A percentile compares a stretch with the other conserved stretches of the same genome.
phyloP scores from a whole-genome alignment of 2,329 filamentous ascomycete species.

The Aspergillus quadrilineatus region DNA sequence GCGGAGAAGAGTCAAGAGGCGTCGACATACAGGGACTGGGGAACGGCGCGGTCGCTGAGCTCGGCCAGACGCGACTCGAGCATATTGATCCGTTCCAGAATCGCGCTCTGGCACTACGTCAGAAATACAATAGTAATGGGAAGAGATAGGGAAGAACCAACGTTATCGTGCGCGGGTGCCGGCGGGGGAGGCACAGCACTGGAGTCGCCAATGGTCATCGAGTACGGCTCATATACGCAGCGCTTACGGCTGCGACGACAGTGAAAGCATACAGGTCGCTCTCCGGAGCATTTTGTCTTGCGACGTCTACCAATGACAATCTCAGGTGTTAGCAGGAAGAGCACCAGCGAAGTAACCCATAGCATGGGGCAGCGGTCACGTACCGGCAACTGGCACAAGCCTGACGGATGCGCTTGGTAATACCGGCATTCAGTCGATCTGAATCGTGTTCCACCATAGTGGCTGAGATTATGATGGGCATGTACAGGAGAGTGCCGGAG shows the following conservation, averaged over 20 bases:
- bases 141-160: background rate
- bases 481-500: background rate
- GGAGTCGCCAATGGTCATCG: constrained; percentile 6
- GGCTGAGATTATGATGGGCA: background rate
- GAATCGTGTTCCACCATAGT: background rate
- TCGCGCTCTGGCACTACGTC: constrained; percentile 7
- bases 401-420: constrained; percentile 29
- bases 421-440: constrained; percentile 2
- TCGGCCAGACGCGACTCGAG: constrained; percentile 27
- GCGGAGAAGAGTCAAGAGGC: background rate
- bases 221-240: constrained; percentile 29
- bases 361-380: background rate
- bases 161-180: background rate
- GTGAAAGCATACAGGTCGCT: constrained; percentile 26
- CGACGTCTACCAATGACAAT: constrained; percentile 18
- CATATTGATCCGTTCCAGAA: constrained; percentile 22
- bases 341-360: too few species aligned
- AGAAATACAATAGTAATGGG: background rate
- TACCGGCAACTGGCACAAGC: constrained; percentile 32
- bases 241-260: constrained; percentile 26
- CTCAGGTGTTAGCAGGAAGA: background rate
- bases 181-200: background rate
- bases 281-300: constrained; percentile 29
- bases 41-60: constrained; percentile 16
- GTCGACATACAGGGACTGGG: background rate